phyloP scores from a whole-genome alignment of 352 stramenopile species.

The Globisporangium polare region DNA sequence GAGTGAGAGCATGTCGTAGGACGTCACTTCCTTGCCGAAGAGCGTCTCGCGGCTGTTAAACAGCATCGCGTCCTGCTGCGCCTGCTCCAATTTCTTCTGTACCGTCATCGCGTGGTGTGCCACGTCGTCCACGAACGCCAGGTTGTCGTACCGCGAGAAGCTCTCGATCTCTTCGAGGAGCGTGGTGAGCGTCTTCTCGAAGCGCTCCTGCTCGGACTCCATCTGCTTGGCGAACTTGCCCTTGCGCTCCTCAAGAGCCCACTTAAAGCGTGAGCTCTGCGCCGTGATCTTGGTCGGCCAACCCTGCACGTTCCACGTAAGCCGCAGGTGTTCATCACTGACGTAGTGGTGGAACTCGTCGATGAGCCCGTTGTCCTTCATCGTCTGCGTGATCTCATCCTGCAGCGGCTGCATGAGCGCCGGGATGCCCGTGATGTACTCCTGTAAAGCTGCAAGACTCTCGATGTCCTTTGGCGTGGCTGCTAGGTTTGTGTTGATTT shows the following conservation, averaged over 20 bases:
- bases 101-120: constrained; percentile 82
- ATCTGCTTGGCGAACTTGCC: constrained; percentile 90
- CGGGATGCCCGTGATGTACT: constrained; percentile 82
- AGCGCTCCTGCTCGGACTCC: constrained; percentile 92
- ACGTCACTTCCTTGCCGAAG: constrained; percentile 87
- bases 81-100: constrained; percentile 86
- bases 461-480: constrained; percentile 90
- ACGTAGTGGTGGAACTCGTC: constrained; percentile 84
- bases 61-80: constrained; percentile 84
- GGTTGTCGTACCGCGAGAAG: constrained; percentile 84
- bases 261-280: constrained; percentile 77
- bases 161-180: constrained; percentile 89
- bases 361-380: constrained; percentile 74
- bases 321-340: constrained; percentile 78
- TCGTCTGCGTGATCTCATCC: constrained; percentile 78
- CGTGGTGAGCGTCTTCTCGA: constrained; percentile 80
- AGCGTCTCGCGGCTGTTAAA: constrained; percentile 93
- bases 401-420: constrained; percentile 66
- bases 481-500: constrained; percentile 79
- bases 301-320: constrained; percentile 88
- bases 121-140: constrained; percentile 87
- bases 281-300: constrained; percentile 88
- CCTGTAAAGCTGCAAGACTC: constrained; percentile 81
- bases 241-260: constrained; percentile 77
- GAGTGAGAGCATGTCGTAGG: constrained; percentile 82